A percentile compares a stretch with the other conserved stretches of the same genome.
phyloP scores from a whole-genome alignment of 1,284 basidiomycete genomes.

The Chondrostereum purpureum region DNA sequence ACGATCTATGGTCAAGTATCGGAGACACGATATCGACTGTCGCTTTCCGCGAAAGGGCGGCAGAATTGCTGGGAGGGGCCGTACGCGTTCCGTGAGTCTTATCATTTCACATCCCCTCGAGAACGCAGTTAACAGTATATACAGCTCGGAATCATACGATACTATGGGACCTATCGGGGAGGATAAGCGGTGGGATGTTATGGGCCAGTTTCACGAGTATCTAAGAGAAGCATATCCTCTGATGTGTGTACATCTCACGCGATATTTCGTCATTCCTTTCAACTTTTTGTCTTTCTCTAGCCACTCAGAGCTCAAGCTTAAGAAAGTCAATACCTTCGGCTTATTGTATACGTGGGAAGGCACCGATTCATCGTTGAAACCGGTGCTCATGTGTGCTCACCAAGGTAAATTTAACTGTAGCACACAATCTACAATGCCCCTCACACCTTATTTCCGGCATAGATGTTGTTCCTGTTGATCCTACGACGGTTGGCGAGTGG shows the following conservation, averaged over 20 bases:
- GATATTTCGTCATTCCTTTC: neutral
- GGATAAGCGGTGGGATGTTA: constrained; percentile 48
- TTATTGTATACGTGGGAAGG: constrained; percentile 68
- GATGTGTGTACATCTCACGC: constrained; percentile 27
- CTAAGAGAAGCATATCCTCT: constrained; percentile 39
- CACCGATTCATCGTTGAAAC: constrained; percentile 53
- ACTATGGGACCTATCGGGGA: constrained; percentile 39
- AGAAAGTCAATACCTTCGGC: constrained; percentile 60
- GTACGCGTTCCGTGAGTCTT: constrained; percentile 35
- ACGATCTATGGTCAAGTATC: constrained; percentile 34
- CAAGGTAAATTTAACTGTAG: constrained; percentile 45
- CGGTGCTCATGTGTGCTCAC: constrained; percentile 62
- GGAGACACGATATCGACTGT: constrained; percentile 34
- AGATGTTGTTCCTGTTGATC: constrained; percentile 66
- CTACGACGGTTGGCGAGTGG: constrained; percentile 49
- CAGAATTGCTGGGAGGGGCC: constrained; percentile 51
- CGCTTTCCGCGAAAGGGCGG: constrained; percentile 38
- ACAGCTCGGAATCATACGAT: constrained; percentile 49
- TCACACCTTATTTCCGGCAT: neutral
- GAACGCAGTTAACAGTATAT: constrained; percentile 48
- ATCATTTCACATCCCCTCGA: neutral
- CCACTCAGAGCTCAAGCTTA: constrained; percentile 46
- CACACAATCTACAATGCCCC: too few species aligned
- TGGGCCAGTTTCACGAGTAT: constrained; percentile 43
- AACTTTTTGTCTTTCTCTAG: constrained; percentile 22